phyloP scores from a whole-genome alignment of 2,329 filamentous ascomycete genomes.

The Venturia nashicola region DNA sequence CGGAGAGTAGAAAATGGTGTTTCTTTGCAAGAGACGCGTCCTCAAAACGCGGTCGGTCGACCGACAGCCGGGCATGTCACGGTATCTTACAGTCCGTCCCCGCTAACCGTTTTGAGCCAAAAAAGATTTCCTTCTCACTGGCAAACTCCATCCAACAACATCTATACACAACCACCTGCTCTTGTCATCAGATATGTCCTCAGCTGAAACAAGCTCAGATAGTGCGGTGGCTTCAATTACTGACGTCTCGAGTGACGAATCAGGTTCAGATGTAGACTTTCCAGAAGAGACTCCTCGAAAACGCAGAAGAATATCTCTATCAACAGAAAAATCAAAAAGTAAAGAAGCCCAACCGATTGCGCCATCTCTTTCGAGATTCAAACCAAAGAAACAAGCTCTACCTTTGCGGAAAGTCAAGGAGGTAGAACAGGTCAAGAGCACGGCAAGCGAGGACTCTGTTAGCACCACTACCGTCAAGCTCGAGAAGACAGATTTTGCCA shows the following conservation, averaged over 20 bases:
- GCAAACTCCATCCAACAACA: not conserved
- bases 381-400: not conserved
- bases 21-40: not conserved
- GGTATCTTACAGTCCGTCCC: not conserved
- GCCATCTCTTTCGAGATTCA: constrained; percentile 1
- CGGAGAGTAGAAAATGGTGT: not conserved
- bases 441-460: not conserved
- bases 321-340: not conserved
- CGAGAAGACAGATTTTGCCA: constrained; percentile 52
- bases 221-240: not conserved
- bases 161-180: not conserved
- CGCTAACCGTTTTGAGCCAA: not conserved
- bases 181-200: not conserved
- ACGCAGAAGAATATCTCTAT: constrained; percentile 4
- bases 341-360: not conserved
- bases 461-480: not conserved
- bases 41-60: not conserved
- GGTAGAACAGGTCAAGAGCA: not conserved
- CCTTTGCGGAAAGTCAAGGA: not conserved
- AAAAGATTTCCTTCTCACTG: not conserved
- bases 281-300: constrained; percentile 3
- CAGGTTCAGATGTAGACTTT: not conserved
- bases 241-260: not conserved
- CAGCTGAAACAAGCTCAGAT: not conserved
- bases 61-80: not conserved